Evolutionary conservation across 2,329 filamentous ascomycete genomes (phyloP), one percentile per base, ranked within the genome.

Genomic region (Macroventuria anomochaeta): DNA sequence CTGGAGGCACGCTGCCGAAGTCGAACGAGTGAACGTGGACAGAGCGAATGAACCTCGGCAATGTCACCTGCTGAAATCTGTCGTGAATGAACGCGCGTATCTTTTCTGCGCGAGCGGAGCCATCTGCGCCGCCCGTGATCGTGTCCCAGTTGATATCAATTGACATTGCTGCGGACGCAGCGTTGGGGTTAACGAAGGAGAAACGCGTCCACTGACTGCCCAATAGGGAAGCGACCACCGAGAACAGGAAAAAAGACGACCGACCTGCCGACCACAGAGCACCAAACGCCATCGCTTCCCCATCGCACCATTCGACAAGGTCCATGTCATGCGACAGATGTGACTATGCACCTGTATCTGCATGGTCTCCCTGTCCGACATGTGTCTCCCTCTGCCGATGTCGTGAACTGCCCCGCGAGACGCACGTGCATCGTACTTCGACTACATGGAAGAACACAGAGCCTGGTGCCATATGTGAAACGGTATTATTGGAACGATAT

Each of bases 111-210:
- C 97, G 86, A 47, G 86, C 89, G 61, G 87, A 83, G 50, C 95
- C 93, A 76, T 97, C 93, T 41, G 91, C 86, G 23, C 95, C 95
- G 58, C 87, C 88, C 18, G 93, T 97, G 71, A 97, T 85, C 58
- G 89, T 89, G 70, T 95, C 88, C 95, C 95, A 99, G 77, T 96
- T 92, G 74, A 99, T 88, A 72, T 97, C 93, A 80, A 99, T 93
- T 65, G 95, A 97, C 95, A 99, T 99, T 48, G 65, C 58, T 67
- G 52, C 55, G 49, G 54, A 57, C 59, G 58, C 61, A 57, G 55
- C 46, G 63, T 64, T 54, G 46, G 61, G 65, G 59, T 68, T 67
- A 64, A 68, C 53, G 58, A 57, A 59, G 58, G 58, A 52, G 54
- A 48, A 53, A 49, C 33, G 53, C 59, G 47, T 54, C 56, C 54